Base-by-base conservation (phyloP, 169 alveolate species). In the Cryptosporidium ryanae region DNA sequence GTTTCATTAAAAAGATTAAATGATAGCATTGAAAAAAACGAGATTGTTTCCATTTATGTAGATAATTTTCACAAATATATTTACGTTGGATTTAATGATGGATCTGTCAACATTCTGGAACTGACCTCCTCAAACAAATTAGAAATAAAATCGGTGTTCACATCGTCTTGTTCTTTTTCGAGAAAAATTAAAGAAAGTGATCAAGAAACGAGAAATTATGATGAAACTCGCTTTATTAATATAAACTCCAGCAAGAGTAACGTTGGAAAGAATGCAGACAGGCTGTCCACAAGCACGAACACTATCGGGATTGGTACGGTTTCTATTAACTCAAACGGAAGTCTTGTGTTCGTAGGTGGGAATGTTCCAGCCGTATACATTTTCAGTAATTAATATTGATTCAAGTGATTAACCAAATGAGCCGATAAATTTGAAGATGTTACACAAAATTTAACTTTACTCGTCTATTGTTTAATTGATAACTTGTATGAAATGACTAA, bases 31-130 rank as follows among this genome's bases (percentile, higher is more conserved):
- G 87, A 61, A 21, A 31, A 31, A 6, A 76, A 8, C 15, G 71
- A 55, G 52, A 76, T 76, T 27, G 87, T 76, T 3, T 76, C 87
- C 25, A 61, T 76, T 23, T 59, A 18, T 61, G 71, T 76, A 17
- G 68, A 32, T 43, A 61, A 32, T 15, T 34, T 57, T 15, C 23
- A 43, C 2, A 44, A 76, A 13, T 15, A 34, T 27, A 59, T 76
- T 76, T 50, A 55, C 25, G 71, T 31, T 21, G 87, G 87, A 61
- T 8, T 61, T 5, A 76, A 76, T 31, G 71, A 76, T 25, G 87
- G 87, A 23, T 76, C 76, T 5, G 18, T 76, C 8, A 21, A 18
- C 17, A 46, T 55, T 7, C 71, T 76, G 12, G 48, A 31, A n/a
- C 38, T 76, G 31, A 21, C 71, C 21, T 38, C 46, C 46, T 38